These are phyloP conservation scores for Exophiala bonariae DNA, from an alignment of 2,329 filamentous ascomycete genomes.

Conservation along the genomic window DNA sequence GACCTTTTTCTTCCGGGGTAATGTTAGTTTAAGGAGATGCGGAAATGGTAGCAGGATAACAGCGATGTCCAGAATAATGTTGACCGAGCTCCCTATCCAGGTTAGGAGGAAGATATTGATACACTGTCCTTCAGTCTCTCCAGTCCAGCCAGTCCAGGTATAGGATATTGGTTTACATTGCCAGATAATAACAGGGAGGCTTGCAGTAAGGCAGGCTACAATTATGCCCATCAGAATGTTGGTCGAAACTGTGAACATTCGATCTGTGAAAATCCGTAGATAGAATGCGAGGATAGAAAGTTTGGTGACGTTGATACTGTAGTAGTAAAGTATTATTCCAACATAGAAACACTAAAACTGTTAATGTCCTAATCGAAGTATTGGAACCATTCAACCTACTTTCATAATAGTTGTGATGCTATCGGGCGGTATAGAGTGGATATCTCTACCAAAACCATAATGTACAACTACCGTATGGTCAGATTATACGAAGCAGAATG, in stretches of 20 bases:
- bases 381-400: background rate
- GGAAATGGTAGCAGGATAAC: conserved; percentile 33
- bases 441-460: background rate
- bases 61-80: conserved; percentile 34
- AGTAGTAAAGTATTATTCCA: background rate
- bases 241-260: conserved; percentile 34
- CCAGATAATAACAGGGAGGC: conserved; percentile 36
- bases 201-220: conserved; percentile 32
- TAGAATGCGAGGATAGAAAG: conserved; percentile 41
- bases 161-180: conserved; percentile 39
- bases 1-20: conserved; percentile 32
- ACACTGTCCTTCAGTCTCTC: conserved; percentile 34
- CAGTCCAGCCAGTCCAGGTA: conserved; percentile 45
- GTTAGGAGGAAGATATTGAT: conserved; percentile 40
- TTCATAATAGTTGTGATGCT: background rate
- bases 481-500: background rate
- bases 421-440: background rate
- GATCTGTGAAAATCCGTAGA: conserved; percentile 44
- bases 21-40: conserved; percentile 30
- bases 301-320: conserved; percentile 32
- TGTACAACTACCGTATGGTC: background rate
- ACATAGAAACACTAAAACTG: background rate
- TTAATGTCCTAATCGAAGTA: background rate
- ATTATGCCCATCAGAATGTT: conserved; percentile 36
- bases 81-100: conserved; percentile 36